Percentiles rank a stretch among this genome's conserved stretches.
These are phyloP conservation scores for Tuber magnatum DNA, from an alignment of 495 filamentous ascomycete genomes.

Conservation along the genomic window DNA sequence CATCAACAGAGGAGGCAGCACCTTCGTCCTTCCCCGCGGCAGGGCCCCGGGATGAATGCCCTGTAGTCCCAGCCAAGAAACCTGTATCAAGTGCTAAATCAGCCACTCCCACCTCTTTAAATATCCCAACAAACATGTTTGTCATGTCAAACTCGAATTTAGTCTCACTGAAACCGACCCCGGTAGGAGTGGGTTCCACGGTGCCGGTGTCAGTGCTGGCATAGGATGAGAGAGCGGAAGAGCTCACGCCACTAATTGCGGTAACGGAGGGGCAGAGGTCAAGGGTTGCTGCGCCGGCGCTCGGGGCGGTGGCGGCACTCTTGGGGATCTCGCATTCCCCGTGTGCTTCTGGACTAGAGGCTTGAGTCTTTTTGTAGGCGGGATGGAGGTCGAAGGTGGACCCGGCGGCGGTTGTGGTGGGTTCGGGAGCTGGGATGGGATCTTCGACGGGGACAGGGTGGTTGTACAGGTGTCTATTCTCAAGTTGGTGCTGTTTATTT, in stretches of 20 bases:
- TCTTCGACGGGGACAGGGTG: not conserved
- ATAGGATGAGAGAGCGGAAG: not conserved
- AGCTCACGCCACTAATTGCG: not conserved
- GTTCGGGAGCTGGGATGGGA: not conserved
- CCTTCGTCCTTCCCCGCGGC: not conserved
- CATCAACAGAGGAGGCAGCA: not conserved
- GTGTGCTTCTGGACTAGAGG: not conserved
- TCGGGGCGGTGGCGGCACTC: not conserved
- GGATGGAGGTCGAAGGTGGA: not conserved
- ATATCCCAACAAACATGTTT: not conserved
- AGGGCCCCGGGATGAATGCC: not conserved
- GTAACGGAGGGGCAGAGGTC: not conserved
- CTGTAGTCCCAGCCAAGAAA: not conserved
- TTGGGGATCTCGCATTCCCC: not conserved
- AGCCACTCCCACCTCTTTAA: not conserved
- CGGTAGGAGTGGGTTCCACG: not conserved
- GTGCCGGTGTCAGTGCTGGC: not conserved
- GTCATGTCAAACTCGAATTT: not conserved
- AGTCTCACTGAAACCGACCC: not conserved
- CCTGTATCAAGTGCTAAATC: not conserved
- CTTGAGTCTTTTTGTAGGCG: not conserved
- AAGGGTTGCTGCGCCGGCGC: not conserved
- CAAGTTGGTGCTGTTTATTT: not conserved
- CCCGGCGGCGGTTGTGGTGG: not conserved
- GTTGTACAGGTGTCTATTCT: not conserved